Base-by-base conservation (phyloP, 2,329 filamentous ascomycete genomes). In the Bipolaris bicolor region DNA sequence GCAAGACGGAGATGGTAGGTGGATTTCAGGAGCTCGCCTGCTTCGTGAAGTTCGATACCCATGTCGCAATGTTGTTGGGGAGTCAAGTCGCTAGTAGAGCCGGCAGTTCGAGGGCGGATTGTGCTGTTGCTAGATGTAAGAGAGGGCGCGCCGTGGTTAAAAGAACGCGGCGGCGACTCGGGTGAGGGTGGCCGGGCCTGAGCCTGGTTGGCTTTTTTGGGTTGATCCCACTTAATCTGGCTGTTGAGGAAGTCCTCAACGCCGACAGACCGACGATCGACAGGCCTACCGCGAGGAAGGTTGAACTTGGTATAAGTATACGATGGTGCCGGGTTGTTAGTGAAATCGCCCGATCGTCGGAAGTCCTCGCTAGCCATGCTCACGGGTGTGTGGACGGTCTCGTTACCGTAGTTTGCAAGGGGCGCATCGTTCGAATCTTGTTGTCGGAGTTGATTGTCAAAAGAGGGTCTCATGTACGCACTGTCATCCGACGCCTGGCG, bases 1-100 rank as follows among this genome's bases (percentile, higher is more conserved):
- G 95, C 95, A 58, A 96, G 86, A 33, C 95, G 90, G 43, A 99
- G 84, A 73, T 99, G 95, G 72, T 98, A 99, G 0, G 95, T 98
- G 0, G 94, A 98, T 76, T 98, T 93, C 62, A 93, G 92, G 29
- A 97, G 81, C 10, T 90, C 89, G 16, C 94, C 94, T 45, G 88
- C 87, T 73, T 97, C 91, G 71, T 99, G 95, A 58, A 92, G 89
- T 60, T 91, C 88, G 55, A 99, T 95, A 7, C 92, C 95, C 78
- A 94, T 95, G 26, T 89, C 84, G 44, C 98, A 86, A 73, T 99
- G 94, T 58, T 98, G 90, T 64, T 98, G 93, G 0, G 91, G 83
- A 3, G 90, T 89, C 71, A 92, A 87, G 31, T 92, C 90, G 2
- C 86, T 84, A 2, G 66, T 57, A 7, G 39, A 41, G 20, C 49